phyloP scores from a whole-genome alignment of 2,329 filamentous ascomycete genomes.

The Beauveria brongniartii region DNA sequence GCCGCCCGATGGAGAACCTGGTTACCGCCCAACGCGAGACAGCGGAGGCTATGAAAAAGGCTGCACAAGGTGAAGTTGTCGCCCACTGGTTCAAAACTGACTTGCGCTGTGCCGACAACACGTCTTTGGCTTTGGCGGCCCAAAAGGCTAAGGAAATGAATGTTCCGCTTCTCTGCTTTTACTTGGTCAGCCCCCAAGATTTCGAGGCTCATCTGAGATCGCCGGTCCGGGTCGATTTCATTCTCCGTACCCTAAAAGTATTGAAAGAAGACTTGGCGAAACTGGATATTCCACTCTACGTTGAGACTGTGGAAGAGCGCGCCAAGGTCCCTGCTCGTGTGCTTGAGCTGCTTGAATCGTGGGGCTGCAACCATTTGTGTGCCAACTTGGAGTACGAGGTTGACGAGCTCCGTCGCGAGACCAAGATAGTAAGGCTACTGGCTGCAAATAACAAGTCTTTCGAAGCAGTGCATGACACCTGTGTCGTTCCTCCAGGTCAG shows the following conservation, averaged over 20 bases:
- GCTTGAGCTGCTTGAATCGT: slow-evolving; percentile 57
- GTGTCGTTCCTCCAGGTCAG: slow-evolving; percentile 67
- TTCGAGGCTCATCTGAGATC: slow-evolving; percentile 72
- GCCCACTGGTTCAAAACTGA: slow-evolving; percentile 92
- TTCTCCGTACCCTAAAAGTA: slow-evolving; percentile 60
- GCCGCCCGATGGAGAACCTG: slow-evolving; percentile 66
- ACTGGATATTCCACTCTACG: slow-evolving; percentile 68
- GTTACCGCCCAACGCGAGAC: slow-evolving; percentile 45
- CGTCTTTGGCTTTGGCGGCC: slow-evolving; percentile 57
- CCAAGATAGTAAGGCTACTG: slow-evolving; percentile 52
- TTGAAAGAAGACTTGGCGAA: slow-evolving; percentile 59
- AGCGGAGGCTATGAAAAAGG: slow-evolving; percentile 36
- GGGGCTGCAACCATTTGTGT: slow-evolving; percentile 68
- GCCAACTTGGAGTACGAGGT: slow-evolving; percentile 89
- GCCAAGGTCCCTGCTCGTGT: slow-evolving; percentile 54
- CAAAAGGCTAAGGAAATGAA: slow-evolving; percentile 56
- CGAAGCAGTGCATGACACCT: slow-evolving; percentile 71
- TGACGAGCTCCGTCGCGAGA: slow-evolving; percentile 76
- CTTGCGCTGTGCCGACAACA: slow-evolving; percentile 66
- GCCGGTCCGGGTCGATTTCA: slow-evolving; percentile 70
- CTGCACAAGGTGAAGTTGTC: slow-evolving; percentile 41
- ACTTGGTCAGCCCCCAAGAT: slow-evolving; percentile 75
- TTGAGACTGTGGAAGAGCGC: slow-evolving; percentile 63
- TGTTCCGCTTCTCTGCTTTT: slow-evolving; percentile 67
- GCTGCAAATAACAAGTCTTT: slow-evolving; percentile 58